phyloP scores from a whole-genome alignment of 1,284 basidiomycete species.

The Heterobasidion irregulare region DNA sequence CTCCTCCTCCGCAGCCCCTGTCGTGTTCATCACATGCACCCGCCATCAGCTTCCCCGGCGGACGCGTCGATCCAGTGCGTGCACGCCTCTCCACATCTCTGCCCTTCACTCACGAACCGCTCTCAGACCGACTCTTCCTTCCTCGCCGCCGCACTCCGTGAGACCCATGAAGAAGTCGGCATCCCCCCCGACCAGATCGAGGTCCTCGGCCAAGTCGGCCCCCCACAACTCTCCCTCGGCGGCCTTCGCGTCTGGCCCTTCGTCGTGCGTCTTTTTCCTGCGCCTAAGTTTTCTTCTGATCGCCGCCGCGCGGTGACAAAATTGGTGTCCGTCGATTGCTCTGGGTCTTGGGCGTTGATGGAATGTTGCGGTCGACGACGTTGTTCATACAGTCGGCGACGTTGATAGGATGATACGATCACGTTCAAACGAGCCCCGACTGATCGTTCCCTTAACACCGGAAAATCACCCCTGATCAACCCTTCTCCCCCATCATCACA shows the following conservation, averaged over 20 bases:
- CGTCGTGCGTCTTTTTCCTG: constrained; percentile 41
- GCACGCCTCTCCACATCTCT: not conserved
- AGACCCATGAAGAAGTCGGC: constrained; percentile 69
- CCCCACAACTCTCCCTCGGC: constrained; percentile 48
- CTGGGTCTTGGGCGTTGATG: not conserved
- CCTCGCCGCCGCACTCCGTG: constrained; percentile 53
- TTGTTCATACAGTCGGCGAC: too few relatives aligned
- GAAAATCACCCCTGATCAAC: too few relatives aligned
- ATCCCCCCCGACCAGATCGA: constrained; percentile 49
- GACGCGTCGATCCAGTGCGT: constrained; percentile 54
- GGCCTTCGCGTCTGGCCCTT: constrained; percentile 68
- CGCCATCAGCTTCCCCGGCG: constrained; percentile 67
- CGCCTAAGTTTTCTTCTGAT: not conserved
- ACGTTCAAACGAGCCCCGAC: too few relatives aligned
- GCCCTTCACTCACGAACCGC: not conserved
- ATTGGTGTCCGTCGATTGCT: not conserved
- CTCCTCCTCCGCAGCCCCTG: not conserved
- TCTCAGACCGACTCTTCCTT: constrained; percentile 46
- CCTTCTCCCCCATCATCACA: constrained; percentile 18
- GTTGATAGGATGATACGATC: too few relatives aligned
- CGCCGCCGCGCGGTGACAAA: not conserved
- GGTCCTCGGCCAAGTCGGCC: constrained; percentile 55
- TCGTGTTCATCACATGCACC: not conserved
- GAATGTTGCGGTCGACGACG: too few relatives aligned
- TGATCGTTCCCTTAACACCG: too few relatives aligned